Evolutionary conservation across 1,139 yeast species (phyloP).

Genomic region (Candida tunisiensis): DNA sequence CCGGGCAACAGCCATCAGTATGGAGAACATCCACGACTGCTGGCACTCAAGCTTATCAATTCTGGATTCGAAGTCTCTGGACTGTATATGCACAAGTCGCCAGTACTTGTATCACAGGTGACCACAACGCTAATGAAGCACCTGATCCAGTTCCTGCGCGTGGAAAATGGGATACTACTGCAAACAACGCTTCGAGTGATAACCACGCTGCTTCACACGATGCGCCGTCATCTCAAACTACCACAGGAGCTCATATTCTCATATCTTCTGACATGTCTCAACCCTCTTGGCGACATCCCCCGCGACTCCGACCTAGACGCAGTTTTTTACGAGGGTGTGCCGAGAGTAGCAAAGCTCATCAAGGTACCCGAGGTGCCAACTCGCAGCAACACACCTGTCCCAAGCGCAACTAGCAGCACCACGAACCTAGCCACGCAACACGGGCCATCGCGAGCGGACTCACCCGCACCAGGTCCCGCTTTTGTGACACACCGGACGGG

Average conservation of each 20-base stretch:
- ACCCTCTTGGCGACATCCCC: conserved; percentile 22
- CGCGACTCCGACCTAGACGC: conserved; percentile 23
- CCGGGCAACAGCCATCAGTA: conserved; percentile 75
- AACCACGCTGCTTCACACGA: conserved; percentile 32
- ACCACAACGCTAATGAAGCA: conserved; percentile 75
- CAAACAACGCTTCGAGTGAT: conserved; percentile 66
- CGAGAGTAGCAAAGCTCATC: conserved; percentile 19
- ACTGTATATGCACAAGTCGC: conserved; percentile 42
- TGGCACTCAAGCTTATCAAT: conserved; percentile 62
- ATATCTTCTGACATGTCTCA: conserved; percentile 22
- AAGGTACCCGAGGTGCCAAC: conserved; percentile 10
- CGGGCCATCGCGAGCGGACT: too few relatives aligned
- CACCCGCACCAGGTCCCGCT: conserved; percentile 2
- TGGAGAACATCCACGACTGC: conserved; percentile 72
- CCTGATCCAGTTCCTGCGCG: conserved; percentile 61
- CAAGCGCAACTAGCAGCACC: conserved; percentile 2
- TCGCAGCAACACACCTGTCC: conserved; percentile 4
- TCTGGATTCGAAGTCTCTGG: conserved; percentile 80
- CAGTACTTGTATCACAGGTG: conserved; percentile 47
- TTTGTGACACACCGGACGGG: conserved; percentile 14
- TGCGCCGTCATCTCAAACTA: conserved; percentile 18
- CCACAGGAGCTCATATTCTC: conserved; percentile 25
- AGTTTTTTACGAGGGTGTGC: conserved; percentile 24
- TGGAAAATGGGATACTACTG: conserved; percentile 48
- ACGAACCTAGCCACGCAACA: neutral